Evolutionary conservation across 495 filamentous ascomycete genomes (phyloP).

Genomic region (Lasiosphaeria miniovina): DNA sequence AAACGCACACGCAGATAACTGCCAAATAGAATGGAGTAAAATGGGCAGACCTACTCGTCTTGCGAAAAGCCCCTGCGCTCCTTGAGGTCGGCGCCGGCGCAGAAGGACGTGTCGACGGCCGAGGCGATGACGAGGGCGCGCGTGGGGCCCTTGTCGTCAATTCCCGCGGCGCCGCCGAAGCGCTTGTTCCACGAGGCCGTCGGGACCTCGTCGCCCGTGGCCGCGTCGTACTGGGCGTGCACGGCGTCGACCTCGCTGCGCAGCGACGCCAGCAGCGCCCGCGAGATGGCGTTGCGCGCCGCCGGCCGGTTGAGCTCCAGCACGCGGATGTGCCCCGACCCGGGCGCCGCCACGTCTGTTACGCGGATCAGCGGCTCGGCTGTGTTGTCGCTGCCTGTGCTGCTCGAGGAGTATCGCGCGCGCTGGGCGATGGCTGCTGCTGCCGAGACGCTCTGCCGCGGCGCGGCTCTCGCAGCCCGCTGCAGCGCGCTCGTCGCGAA

Average conservation of each 20-base stretch:
- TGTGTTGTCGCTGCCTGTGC: slow-evolving; percentile 14
- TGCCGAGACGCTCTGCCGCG: background rate
- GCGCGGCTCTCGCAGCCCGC: background rate
- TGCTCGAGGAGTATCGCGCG: slow-evolving; percentile 34
- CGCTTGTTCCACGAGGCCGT: slow-evolving; percentile 28
- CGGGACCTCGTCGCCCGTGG: slow-evolving; percentile 46
- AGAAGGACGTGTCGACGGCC: slow-evolving; percentile 77
- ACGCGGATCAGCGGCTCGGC: slow-evolving; percentile 59
- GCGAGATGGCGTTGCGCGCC: slow-evolving; percentile 87
- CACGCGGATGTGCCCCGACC: slow-evolving; percentile 79
- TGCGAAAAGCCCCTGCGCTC: slow-evolving; percentile 71
- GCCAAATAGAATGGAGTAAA: background rate
- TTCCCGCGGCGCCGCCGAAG: slow-evolving; percentile 40
- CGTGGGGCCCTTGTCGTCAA: slow-evolving; percentile 52
- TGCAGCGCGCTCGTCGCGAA: background rate
- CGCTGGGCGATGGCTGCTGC: background rate
- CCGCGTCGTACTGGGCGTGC: slow-evolving; percentile 60
- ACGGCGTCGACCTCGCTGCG: slow-evolving; percentile 66
- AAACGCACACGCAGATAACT: too few relatives aligned
- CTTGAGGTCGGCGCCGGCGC: slow-evolving; percentile 92
- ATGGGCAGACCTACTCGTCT: slow-evolving; percentile 52
- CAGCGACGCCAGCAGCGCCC: slow-evolving; percentile 66
- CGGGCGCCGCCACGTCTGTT: slow-evolving; percentile 71
- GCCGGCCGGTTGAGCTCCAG: slow-evolving; percentile 80
- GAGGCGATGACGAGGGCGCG: slow-evolving; percentile 76